Evolutionary conservation across 345 rosid genomes (phyloP).

Genomic region (Moringa oleifera): DNA sequence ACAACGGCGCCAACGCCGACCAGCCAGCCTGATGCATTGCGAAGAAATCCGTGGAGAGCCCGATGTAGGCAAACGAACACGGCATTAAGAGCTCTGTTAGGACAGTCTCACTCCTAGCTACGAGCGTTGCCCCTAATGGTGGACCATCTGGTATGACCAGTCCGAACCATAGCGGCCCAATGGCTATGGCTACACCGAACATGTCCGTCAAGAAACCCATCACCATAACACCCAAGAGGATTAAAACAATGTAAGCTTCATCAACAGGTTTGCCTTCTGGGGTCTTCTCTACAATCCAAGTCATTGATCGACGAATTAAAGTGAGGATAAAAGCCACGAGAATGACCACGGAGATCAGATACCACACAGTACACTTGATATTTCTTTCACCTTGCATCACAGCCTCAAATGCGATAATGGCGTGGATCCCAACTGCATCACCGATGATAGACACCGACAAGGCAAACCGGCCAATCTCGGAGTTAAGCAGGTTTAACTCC

Average conservation of each 20-base stretch:
- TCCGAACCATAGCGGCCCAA: conserved; percentile 62
- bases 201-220: conserved; percentile 57
- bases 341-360: conserved; percentile 17
- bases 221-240: conserved; percentile 40
- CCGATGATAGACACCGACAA: conserved; percentile 37
- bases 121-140: conserved; percentile 49
- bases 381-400: conserved; percentile 29
- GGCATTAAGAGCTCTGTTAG: conserved; percentile 58
- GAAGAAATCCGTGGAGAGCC: conserved; percentile 43
- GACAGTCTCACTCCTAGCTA: conserved; percentile 49
- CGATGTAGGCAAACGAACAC: conserved; percentile 44
- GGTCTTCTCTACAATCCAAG: conserved; percentile 43
- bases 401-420: conserved; percentile 32
- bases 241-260: conserved; percentile 35
- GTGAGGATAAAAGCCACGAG: conserved; percentile 19
- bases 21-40: conserved; percentile 29
- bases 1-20: conserved; percentile 40
- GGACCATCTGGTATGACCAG: conserved; percentile 62
- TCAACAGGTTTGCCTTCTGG: conserved; percentile 52
- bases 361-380: conserved; percentile 23
- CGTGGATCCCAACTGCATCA: conserved; percentile 27
- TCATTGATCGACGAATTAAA: conserved; percentile 21
- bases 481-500: conserved; percentile 56
- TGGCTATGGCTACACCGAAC: conserved; percentile 55
- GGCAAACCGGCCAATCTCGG: conserved; percentile 57